Evolutionary conservation across 1,139 yeast genomes (phyloP).

Genomic region (Taiozyma sp.): DNA sequence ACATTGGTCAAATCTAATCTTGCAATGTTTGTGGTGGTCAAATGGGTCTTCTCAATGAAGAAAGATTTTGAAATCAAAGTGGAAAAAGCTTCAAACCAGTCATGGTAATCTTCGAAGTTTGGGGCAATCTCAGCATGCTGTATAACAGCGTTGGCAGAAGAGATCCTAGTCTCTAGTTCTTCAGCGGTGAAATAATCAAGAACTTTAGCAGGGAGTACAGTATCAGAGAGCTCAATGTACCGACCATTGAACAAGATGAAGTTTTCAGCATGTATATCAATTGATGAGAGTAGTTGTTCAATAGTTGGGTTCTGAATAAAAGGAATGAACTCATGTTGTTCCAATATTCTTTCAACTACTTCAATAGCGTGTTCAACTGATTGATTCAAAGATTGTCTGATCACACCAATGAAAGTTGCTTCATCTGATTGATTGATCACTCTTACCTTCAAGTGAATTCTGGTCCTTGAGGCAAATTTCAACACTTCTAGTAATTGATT

Average conservation of each 20-base stretch:
- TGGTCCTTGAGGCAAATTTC: slow-evolving; percentile 15
- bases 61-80: slow-evolving; percentile 43
- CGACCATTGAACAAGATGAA: slow-evolving; percentile 37
- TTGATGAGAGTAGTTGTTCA: slow-evolving; percentile 3
- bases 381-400: slow-evolving; percentile 13
- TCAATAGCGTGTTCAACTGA: slow-evolving; percentile 15
- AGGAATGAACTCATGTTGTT: slow-evolving; percentile 9
- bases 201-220: slow-evolving; percentile 20
- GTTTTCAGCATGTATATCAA: slow-evolving; percentile 9
- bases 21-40: slow-evolving; percentile 25
- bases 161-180: slow-evolving; percentile 36
- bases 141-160: slow-evolving; percentile 21
- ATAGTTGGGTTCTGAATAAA: slow-evolving; percentile 2
- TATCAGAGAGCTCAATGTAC: slow-evolving; percentile 31
- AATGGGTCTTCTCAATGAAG: slow-evolving; percentile 26
- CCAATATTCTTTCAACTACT: slow-evolving; percentile 9
- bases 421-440: slow-evolving; percentile 27
- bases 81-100: slow-evolving; percentile 46
- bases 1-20: slow-evolving; percentile 39
- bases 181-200: slow-evolving; percentile 31
- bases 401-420: slow-evolving; percentile 16
- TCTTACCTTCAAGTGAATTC: slow-evolving; percentile 33
- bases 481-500: slow-evolving; percentile 41
- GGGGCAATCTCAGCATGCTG: slow-evolving; percentile 2
- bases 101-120: slow-evolving; percentile 18